Percentiles rank a stretch among this genome's conserved stretches.
Evolutionary conservation across 2,329 filamentous ascomycete genomes (phyloP).

Genomic region (Fusarium oligoseptatum): DNA sequence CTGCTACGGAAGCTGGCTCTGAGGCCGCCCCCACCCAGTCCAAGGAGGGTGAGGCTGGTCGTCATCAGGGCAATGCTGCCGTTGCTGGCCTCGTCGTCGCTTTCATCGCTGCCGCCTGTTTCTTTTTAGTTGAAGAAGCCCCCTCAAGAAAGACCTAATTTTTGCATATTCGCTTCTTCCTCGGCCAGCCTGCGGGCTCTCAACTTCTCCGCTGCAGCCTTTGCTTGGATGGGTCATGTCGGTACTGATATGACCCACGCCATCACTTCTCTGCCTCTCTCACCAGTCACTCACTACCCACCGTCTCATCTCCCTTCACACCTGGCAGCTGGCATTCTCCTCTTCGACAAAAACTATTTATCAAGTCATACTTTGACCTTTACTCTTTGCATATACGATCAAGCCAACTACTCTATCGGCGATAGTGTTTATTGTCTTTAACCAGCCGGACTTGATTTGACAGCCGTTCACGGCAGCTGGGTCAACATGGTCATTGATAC

Average conservation of each 20-base stretch:
- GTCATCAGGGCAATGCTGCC: conserved; percentile 63
- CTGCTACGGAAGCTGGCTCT: conserved; percentile 44
- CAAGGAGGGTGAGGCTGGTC: conserved; percentile 61
- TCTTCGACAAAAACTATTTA: conserved; percentile 40
- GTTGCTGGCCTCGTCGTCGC: conserved; percentile 68
- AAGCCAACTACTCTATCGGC: conserved; percentile 48
- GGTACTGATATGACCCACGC: conserved; percentile 5
- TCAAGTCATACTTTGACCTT: conserved; percentile 39
- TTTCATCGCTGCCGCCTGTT: conserved; percentile 65
- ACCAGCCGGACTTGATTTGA: conserved; percentile 6
- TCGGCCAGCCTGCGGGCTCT: conserved; percentile 33
- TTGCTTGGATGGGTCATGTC: conserved; percentile 6
- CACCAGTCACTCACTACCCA: conserved; percentile 16
- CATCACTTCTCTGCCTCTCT: conserved; percentile 19
- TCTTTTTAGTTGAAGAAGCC: conserved; percentile 55
- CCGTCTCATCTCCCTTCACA: conserved; percentile 11
- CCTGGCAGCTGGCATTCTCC: conserved; percentile 43
- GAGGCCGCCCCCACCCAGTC: conserved; percentile 51
- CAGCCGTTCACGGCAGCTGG: conserved; percentile 9
- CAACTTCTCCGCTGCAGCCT: conserved; percentile 2
- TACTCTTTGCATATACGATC: conserved; percentile 46
- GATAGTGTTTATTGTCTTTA: conserved; percentile 53
- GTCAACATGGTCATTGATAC: conserved; percentile 28
- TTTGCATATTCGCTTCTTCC: conserved; percentile 29
- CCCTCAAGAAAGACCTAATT: neutral